Evolutionary conservation across 352 stramenopile genomes (phyloP), one percentile per base, ranked within the genome.

Genomic region (Aphanomyces invadans): DNA sequence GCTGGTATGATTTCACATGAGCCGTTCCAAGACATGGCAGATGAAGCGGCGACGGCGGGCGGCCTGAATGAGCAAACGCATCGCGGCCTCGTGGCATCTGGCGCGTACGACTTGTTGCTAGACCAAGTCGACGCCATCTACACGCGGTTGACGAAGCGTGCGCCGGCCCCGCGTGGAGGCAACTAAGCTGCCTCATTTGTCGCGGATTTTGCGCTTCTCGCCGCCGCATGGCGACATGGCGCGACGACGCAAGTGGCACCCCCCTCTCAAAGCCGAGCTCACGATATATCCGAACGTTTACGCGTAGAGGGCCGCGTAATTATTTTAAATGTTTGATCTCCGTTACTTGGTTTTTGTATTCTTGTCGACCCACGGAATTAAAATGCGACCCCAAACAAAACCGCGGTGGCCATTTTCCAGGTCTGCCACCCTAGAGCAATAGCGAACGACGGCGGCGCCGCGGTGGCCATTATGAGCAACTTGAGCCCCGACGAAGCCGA

Each of bases 51-150:
- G 28, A 94, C 86, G 38, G 74, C 86, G 4, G 83, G 86, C 26
- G 86, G 86, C 5, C 76, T 94, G 46, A 94, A 94, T 67, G 86
- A 91, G 64, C 86, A 94, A 65, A 84, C 91, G 45, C 86, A 94
- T 72, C 78, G 79, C 23, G 80, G 81, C 5, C 73, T 94, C 25
- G 64, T 77, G 44, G 72, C 71, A 54, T 83, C 80, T 49, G 86
- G 86, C 53, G 80, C 76, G 39, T 94, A 94, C 71, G 83, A 90
- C 42, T 78, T 91, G 10, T 76, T 94, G 38, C 73, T 86, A 19
- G 83, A 94, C 64, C 76, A 94, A 65, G 70, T 94, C 42, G 86
- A 94, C 64, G 83, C 38, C 28, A 94, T 94, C 71, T 89, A 77
- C 73, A 89, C 89, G 72, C 86, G 86, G 44, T 70, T 94, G 28